Evolutionary conservation across 495 filamentous ascomycete species (phyloP), one percentile per base, ranked within the genome.

Genomic region (Aspergillus mulundensis): DNA sequence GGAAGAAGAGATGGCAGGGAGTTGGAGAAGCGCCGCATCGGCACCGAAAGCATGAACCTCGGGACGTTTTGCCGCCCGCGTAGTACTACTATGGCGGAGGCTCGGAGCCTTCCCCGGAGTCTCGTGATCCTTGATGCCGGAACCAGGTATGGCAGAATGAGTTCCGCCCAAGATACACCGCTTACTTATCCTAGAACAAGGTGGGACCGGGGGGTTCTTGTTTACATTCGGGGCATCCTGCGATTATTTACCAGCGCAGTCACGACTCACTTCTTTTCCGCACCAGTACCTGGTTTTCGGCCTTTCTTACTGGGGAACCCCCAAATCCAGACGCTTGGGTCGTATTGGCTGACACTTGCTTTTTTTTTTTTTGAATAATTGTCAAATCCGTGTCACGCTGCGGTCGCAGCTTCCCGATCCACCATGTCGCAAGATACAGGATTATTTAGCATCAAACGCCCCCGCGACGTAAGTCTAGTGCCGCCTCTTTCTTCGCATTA

Each of bases 341-440:
- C 25, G 25, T n/a, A 11, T 32, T 32, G 16, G 15, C 12, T 46
- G 6, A 5, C 4, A 15, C 8, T 18, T 40, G 38, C 8, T 16
- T 12, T 51, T 16, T 38, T 25, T 19, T 38, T 18, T 21, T 45
- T 42, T 59, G 38, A 56, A 7, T 21, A 54, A 16, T 20, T 18
- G 36, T 34, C 38, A 20, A 19, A 34, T n/a, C 16, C 38, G 44
- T 51, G 10, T 6, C 14, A 39, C 23, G 40, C 70, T 68, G 69
- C 69, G 36, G 54, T 64, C 48, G 72, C 67, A 72, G 70, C 70
- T 52, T 63, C 58, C 24, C 62, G 34, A 48, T 61, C 39, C 69
- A 79, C 41, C 62, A 90, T 89, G 87, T 87, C 87, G 73, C 86
- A 90, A 74, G 87, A 89, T 60, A 83, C 85, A 61, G 83, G 82